Evolutionary conservation across 2,329 filamentous ascomycete species (phyloP).

Genomic region (Macrophomina pseudophaseolina): DNA sequence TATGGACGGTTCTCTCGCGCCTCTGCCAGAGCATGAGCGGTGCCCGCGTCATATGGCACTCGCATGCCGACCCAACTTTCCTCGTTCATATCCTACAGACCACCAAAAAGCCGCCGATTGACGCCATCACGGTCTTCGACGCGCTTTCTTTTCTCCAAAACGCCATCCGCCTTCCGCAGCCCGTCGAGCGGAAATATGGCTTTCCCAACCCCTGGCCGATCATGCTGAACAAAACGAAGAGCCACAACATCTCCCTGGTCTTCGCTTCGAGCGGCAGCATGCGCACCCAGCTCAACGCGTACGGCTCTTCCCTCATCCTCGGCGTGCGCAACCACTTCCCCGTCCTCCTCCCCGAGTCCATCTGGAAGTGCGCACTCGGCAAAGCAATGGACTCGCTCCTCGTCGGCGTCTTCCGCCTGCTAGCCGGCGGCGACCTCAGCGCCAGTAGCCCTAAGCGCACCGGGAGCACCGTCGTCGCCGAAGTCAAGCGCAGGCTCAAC

Average conservation of each 20-base stretch:
- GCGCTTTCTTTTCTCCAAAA: not conserved
- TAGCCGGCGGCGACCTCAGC: not conserved
- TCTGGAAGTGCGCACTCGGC: not conserved
- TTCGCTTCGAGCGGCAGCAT: not conserved
- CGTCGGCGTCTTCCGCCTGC: not conserved
- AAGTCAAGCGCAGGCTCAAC: not conserved
- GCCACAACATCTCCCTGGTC: not conserved
- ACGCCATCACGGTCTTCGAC: constrained; percentile 3
- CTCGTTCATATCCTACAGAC: not conserved
- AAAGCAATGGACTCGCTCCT: not conserved
- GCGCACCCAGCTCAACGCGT: not conserved
- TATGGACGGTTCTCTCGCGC: not conserved
- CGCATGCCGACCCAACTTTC: not conserved
- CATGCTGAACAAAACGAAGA: not conserved
- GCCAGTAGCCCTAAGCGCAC: not conserved
- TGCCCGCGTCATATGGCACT: not conserved
- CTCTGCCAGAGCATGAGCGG: not conserved
- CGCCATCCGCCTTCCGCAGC: not conserved
- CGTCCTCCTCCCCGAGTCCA: not conserved
- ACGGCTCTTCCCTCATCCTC: constrained; percentile 24
- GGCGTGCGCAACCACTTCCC: constrained; percentile 29
- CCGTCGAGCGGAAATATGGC: not conserved
- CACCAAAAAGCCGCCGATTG: not conserved
- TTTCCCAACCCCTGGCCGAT: not conserved
- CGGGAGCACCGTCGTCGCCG: not conserved